Evolutionary conservation across 768 basidiomycete species (phyloP).

Genomic region (Chalciporus sphaerocephalus): DNA sequence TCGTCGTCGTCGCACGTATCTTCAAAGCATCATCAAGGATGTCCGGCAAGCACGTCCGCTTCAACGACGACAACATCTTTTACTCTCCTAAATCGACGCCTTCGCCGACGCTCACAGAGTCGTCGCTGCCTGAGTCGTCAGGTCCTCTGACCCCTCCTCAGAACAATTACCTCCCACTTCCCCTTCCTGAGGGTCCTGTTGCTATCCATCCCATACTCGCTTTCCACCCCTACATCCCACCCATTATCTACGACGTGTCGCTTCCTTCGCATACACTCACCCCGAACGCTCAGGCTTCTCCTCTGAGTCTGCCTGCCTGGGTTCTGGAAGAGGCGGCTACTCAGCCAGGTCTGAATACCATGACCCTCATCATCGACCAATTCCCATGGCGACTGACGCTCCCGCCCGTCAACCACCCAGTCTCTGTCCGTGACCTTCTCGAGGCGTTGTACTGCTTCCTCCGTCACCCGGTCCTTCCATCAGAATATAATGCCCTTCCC

Average conservation of each 20-base stretch:
- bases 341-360: slow-evolving; percentile 24
- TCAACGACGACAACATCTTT: slow-evolving; percentile 31
- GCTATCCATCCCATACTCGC: slow-evolving; percentile 30
- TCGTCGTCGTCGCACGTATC: slow-evolving; percentile 10
- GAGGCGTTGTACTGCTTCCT: slow-evolving; percentile 41
- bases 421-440: slow-evolving; percentile 50
- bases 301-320: slow-evolving; percentile 17
- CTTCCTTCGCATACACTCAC: slow-evolving; percentile 18
- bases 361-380: slow-evolving; percentile 28
- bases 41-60: slow-evolving; percentile 30
- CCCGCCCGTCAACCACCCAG: slow-evolving; percentile 20
- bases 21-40: slow-evolving; percentile 11
- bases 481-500: slow-evolving; percentile 39
- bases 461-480: slow-evolving; percentile 35
- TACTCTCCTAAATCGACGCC: slow-evolving; percentile 27
- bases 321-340: slow-evolving; percentile 31
- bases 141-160: slow-evolving; percentile 31
- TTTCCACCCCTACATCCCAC: slow-evolving; percentile 22
- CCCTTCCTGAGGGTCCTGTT: slow-evolving; percentile 27
- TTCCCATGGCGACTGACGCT: slow-evolving; percentile 36
- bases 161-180: slow-evolving; percentile 12
- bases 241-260: slow-evolving; percentile 21
- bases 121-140: slow-evolving; percentile 30
- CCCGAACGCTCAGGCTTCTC: slow-evolving; percentile 26
- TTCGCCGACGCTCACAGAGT: slow-evolving; percentile 26